Evolutionary conservation across 768 basidiomycete species (phyloP).

Genomic region (Suillus lakei): DNA sequence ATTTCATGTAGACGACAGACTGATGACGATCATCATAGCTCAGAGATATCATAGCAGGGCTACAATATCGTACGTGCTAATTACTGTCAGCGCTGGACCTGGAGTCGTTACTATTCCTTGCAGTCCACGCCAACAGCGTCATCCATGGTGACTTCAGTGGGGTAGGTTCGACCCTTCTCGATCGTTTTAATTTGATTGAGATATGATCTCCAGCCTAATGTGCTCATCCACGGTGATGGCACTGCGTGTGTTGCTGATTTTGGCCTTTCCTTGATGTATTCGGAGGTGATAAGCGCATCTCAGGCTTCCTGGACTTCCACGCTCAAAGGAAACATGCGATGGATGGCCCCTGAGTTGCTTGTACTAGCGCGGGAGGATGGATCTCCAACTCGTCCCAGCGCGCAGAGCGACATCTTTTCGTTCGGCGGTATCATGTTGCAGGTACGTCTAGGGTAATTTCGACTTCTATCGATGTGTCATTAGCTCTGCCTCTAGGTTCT

Average conservation of each 20-base stretch:
- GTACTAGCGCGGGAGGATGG: not conserved
- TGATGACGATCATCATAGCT: not conserved
- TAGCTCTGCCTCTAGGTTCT: not conserved
- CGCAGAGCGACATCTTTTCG: slow-evolving; percentile 47
- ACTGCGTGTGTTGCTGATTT: slow-evolving; percentile 42
- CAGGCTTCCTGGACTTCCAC: not conserved
- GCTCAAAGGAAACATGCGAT: slow-evolving; percentile 41
- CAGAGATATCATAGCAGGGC: not conserved
- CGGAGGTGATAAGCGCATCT: slow-evolving; percentile 31
- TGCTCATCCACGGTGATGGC: slow-evolving; percentile 37
- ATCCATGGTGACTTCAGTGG: slow-evolving; percentile 17
- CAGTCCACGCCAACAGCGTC: slow-evolving; percentile 4
- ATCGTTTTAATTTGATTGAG: not conserved
- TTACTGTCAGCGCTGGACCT: not conserved
- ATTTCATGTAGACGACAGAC: not conserved
- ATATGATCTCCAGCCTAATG: slow-evolving; percentile 32
- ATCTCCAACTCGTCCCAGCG: slow-evolving; percentile 10
- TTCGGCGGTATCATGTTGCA: slow-evolving; percentile 39
- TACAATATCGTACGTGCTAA: not conserved
- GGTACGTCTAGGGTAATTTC: slow-evolving; percentile 16
- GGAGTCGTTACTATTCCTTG: not conserved
- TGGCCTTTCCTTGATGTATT: slow-evolving; percentile 43
- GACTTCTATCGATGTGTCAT: slow-evolving; percentile 29
- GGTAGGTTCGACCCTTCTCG: not conserved
- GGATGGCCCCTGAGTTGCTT: slow-evolving; percentile 48